A percentile compares a stretch with the other conserved stretches of the same genome.
Evolutionary conservation across 2,329 filamentous ascomycete genomes (phyloP).

Genomic region (Fusarium aywerte): DNA sequence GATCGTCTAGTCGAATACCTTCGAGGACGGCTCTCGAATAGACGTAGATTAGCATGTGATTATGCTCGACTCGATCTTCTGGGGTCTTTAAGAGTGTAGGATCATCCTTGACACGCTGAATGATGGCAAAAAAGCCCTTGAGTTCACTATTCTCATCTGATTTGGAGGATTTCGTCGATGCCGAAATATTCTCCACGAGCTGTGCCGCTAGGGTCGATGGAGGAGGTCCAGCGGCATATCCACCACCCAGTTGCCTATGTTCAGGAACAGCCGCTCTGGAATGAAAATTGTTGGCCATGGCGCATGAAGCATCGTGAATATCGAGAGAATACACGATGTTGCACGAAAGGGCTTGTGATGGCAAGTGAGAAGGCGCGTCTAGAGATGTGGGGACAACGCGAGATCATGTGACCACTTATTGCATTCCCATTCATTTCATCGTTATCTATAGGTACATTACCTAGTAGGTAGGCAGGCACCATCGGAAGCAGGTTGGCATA

Average conservation of each 20-base stretch:
- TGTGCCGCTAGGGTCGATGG: slow-evolving; percentile 90
- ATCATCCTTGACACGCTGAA: slow-evolving; percentile 65
- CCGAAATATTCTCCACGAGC: slow-evolving; percentile 82
- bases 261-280: slow-evolving; percentile 35
- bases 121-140: slow-evolving; percentile 71
- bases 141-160: slow-evolving; percentile 78
- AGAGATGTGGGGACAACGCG: slow-evolving; percentile 34
- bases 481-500: not conserved
- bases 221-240: slow-evolving; percentile 53
- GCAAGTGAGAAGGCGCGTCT: slow-evolving; percentile 33
- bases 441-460: too few relatives aligned
- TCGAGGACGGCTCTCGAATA: slow-evolving; percentile 83
- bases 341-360: not conserved
- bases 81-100: slow-evolving; percentile 66
- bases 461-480: not conserved
- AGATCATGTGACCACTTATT: slow-evolving; percentile 39
- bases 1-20: slow-evolving; percentile 72
- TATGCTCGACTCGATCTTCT: slow-evolving; percentile 77
- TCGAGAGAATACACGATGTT: slow-evolving; percentile 9
- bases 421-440: not conserved
- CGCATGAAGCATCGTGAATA: slow-evolving; percentile 42
- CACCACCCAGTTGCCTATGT: slow-evolving; percentile 32
- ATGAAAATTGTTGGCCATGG: slow-evolving; percentile 46
- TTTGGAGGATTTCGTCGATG: slow-evolving; percentile 69
- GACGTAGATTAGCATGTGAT: slow-evolving; percentile 87